Evolutionary conservation across 2,329 filamentous ascomycete species (phyloP).

Genomic region (Fusarium staphyleae): DNA sequence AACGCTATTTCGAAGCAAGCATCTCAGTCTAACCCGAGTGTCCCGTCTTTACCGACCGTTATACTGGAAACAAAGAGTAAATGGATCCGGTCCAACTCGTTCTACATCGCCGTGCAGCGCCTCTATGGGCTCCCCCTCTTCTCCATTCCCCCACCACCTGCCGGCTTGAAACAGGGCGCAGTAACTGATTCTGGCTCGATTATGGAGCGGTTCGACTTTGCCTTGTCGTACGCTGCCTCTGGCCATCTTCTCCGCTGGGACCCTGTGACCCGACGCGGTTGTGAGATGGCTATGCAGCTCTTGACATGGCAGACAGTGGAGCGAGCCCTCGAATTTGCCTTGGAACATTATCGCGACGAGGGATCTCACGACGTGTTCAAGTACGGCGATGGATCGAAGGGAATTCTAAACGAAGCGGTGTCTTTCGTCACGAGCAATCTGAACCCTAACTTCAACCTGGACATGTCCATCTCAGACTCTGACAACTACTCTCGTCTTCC

Average conservation of each 20-base stretch:
- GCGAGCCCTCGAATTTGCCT: conserved; percentile 64
- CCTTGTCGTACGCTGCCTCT: conserved; percentile 70
- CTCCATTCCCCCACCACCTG: conserved; percentile 43
- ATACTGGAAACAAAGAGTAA: conserved; percentile 58
- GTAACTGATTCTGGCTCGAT: conserved; percentile 49
- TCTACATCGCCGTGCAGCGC: conserved; percentile 63
- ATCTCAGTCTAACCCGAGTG: conserved; percentile 42
- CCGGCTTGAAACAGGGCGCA: conserved; percentile 40
- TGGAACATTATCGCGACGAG: conserved; percentile 50
- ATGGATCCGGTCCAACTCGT: conserved; percentile 62
- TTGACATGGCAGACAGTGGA: conserved; percentile 70
- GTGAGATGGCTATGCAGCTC: conserved; percentile 64
- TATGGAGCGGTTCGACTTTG: conserved; percentile 58
- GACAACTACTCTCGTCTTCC: conserved; percentile 52
- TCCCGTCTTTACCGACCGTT: conserved; percentile 40
- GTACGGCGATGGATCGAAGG: conserved; percentile 60
- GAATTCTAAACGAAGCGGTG: conserved; percentile 62
- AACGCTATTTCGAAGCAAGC: conserved; percentile 39
- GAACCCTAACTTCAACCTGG: conserved; percentile 65
- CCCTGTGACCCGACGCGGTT: conserved; percentile 62
- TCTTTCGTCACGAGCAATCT: conserved; percentile 68
- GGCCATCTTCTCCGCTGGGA: conserved; percentile 65
- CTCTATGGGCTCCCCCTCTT: conserved; percentile 64
- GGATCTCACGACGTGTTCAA: conserved; percentile 55
- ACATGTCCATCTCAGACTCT: conserved; percentile 52